Conservation (phyloP, 306 rosid species). For the Prunus padus region DNA sequence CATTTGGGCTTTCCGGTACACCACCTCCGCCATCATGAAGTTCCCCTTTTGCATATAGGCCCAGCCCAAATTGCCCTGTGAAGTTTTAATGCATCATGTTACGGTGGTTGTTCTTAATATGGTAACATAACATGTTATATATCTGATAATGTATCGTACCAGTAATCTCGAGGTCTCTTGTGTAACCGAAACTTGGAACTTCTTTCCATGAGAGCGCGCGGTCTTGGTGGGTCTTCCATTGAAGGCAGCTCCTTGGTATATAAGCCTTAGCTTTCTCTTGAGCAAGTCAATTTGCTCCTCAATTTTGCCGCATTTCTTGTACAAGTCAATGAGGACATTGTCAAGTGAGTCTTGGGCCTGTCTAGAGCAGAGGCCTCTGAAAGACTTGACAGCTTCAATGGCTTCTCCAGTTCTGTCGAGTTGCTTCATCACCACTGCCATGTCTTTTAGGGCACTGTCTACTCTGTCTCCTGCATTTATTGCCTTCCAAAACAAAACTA, state of each 20-base stretch:
- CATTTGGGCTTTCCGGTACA: conserved; percentile 49
- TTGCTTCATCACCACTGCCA: conserved; percentile 96
- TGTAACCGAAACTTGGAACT: conserved; percentile 46
- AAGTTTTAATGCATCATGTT: not conserved
- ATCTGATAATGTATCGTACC: not conserved
- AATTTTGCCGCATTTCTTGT: conserved; percentile 79
- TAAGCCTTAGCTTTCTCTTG: conserved; percentile 43
- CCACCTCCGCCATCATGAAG: conserved; percentile 47
- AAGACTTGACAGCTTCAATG: conserved; percentile 69
- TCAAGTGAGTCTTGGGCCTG: conserved; percentile 92
- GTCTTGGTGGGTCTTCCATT: conserved; percentile 43
- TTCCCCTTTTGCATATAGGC: conserved; percentile 47
- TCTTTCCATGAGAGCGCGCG: conserved; percentile 52
- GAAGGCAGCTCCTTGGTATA: conserved; percentile 44
- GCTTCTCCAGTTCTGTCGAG: conserved; percentile 77
- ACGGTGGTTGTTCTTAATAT: not conserved
- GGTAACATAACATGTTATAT: not conserved
- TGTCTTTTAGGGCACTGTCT: conserved; percentile 89
- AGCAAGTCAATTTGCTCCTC: conserved; percentile 85
- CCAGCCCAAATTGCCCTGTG: conserved; percentile 48
- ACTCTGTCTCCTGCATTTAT: conserved; percentile 78
- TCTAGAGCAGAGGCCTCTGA: conserved; percentile 65
- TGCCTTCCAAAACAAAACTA: conserved; percentile 76
- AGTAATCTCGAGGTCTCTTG: conserved; percentile 47
- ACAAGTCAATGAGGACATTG: conserved; percentile 78